These are phyloP conservation scores for Aureoboletus auriporus DNA, from an alignment of 768 basidiomycete species.

Conservation along the genomic window DNA sequence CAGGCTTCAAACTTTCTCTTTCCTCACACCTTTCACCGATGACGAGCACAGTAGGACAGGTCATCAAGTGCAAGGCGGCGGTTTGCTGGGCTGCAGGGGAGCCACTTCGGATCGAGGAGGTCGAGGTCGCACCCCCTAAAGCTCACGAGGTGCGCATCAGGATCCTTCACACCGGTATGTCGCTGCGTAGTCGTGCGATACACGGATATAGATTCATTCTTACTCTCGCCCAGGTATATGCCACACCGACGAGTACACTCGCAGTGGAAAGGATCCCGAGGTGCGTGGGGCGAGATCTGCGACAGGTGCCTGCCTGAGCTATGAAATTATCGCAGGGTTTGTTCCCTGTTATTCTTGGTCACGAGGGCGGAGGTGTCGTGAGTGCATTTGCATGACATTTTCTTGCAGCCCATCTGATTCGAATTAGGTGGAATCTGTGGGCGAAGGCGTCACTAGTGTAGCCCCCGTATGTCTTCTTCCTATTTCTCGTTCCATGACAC, in stretches of 20 bases:
- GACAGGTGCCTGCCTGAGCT: slow-evolving; percentile 1
- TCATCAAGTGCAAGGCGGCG: slow-evolving; percentile 85
- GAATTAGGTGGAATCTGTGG: slow-evolving; percentile 89
- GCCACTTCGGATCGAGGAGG: slow-evolving; percentile 81
- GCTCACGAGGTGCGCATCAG: slow-evolving; percentile 91
- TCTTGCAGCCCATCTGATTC: not conserved
- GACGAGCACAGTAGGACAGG: slow-evolving; percentile 72
- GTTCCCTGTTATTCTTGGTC: slow-evolving; percentile 92
- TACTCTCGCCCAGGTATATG: slow-evolving; percentile 63
- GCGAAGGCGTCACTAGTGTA: slow-evolving; percentile 87
- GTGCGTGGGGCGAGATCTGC: slow-evolving; percentile 35
- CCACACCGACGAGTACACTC: slow-evolving; percentile 97
- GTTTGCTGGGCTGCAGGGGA: slow-evolving; percentile 95
- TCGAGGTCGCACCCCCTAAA: slow-evolving; percentile 89
- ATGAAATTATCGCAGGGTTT: slow-evolving; percentile 50
- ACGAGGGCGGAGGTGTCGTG: slow-evolving; percentile 91
- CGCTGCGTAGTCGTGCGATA: slow-evolving; percentile 20
- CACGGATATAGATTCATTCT: not conserved
- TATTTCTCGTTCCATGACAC: not conserved
- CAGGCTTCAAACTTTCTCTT: not conserved
- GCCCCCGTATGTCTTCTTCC: slow-evolving; percentile 39
- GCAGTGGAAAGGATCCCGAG: slow-evolving; percentile 95
- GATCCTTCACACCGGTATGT: slow-evolving; percentile 89
- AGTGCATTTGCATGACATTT: slow-evolving; percentile 26
- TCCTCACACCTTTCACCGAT: slow-evolving; percentile 39